phyloP scores from a whole-genome alignment of 2,329 filamentous ascomycete genomes.

The Trichoderma semiorbis region DNA sequence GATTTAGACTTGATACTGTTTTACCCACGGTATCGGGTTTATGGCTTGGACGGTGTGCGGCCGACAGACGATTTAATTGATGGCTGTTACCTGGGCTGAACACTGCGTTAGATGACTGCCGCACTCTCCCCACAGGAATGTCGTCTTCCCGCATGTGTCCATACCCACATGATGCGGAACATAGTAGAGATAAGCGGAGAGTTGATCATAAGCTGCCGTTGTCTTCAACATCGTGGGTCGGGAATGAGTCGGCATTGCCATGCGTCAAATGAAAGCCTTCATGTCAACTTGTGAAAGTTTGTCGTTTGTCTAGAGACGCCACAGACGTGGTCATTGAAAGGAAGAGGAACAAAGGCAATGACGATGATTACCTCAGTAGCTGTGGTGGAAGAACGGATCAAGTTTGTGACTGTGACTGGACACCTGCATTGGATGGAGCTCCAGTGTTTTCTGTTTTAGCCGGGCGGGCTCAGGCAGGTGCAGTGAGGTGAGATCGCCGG shows the following conservation, averaged over 20 bases:
- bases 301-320: neutral
- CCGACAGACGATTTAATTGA: neutral
- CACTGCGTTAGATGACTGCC: neutral
- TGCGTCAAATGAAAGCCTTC: no score
- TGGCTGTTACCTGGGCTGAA: neutral
- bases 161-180: neutral
- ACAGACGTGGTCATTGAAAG: neutral
- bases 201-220: neutral
- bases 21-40: neutral
- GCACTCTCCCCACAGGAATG: neutral
- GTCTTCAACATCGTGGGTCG: neutral
- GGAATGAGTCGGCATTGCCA: neutral
- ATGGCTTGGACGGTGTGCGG: neutral
- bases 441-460: neutral
- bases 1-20: neutral
- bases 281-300: neutral
- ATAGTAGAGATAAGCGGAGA: neutral
- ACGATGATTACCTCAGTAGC: neutral
- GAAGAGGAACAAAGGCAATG: neutral
- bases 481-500: neutral
- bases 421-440: neutral
- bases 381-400: neutral
- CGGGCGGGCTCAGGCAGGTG: neutral
- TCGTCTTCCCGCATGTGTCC: neutral
- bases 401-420: neutral